Percentiles rank a stretch among this genome's conserved stretches.
These are phyloP conservation scores for Wickerhamiella siamensis DNA, from an alignment of 805 yeast genomes.

Conservation along the genomic window DNA sequence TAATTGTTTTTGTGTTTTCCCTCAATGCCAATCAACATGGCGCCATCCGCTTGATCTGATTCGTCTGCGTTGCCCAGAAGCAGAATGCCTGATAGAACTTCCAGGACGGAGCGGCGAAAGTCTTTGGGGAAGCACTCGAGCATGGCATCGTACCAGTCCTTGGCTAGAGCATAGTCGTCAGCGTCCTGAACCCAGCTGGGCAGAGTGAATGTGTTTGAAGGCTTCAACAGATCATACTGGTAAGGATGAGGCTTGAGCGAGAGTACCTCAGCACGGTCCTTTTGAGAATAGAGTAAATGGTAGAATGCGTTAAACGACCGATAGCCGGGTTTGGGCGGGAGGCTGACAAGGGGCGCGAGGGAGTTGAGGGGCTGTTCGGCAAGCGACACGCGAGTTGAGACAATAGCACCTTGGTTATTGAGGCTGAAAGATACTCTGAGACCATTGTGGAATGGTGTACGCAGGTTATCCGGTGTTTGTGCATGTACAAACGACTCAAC, in stretches of 20 bases:
- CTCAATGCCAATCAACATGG: conserved; percentile 27
- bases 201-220: conserved; percentile 20
- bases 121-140: conserved; percentile 24
- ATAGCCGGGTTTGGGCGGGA: conserved; percentile 16
- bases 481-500: conserved; percentile 27
- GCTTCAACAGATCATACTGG: conserved; percentile 21
- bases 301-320: conserved; percentile 27
- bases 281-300: conserved; percentile 24
- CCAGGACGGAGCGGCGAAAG: conserved; percentile 23
- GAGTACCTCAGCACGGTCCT: conserved; percentile 20
- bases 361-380: conserved; percentile 21
- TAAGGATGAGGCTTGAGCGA: conserved; percentile 20
- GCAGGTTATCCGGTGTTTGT: conserved; percentile 25
- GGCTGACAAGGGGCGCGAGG: conserved; percentile 22
- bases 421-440: conserved; percentile 21
- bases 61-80: conserved; percentile 24
- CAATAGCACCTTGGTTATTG: conserved; percentile 21
- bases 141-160: conserved; percentile 29
- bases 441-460: conserved; percentile 25
- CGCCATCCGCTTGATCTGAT: conserved; percentile 29
- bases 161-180: conserved; percentile 27
- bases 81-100: conserved; percentile 27
- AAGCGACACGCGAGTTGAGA: conserved; percentile 21
- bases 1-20: conserved; percentile 18
- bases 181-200: conserved; percentile 26